Percentiles rank a stretch among this genome's conserved stretches.
Conservation (phyloP, 176 grass and related monocot genomes). For the Bolboschoenus planiculmis region DNA sequence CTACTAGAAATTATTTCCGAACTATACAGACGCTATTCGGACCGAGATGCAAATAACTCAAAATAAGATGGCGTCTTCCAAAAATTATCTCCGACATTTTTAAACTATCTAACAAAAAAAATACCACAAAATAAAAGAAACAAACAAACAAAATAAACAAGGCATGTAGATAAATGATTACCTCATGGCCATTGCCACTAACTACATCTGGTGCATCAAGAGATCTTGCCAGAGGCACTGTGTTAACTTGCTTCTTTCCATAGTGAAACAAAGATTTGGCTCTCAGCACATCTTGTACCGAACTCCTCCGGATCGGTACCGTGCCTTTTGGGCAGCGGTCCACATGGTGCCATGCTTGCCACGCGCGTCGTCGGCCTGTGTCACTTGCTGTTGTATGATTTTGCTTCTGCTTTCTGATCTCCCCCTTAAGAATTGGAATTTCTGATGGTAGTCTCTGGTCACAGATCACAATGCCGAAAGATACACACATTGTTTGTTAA, state of each 20-base stretch:
- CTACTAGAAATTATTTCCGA: neutral
- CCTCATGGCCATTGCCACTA: slow-evolving; percentile 94
- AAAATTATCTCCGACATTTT: neutral
- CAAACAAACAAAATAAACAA: neutral
- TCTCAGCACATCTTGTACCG: slow-evolving; percentile 57
- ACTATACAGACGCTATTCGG: neutral
- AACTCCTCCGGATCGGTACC: slow-evolving; percentile 60
- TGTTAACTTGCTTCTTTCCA: slow-evolving; percentile 48
- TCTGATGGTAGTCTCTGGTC: slow-evolving; percentile 22
- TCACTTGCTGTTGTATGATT: neutral
- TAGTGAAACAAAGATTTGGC: slow-evolving; percentile 62
- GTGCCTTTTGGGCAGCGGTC: slow-evolving; percentile 65
- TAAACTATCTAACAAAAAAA: neutral
- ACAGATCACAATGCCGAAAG: neutral
- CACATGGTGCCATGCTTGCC: slow-evolving; percentile 82
- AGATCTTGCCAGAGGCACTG: slow-evolving; percentile 23
- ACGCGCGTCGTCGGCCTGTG: slow-evolving; percentile 20
- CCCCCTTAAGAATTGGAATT: slow-evolving; percentile 24
- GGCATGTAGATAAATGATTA: slow-evolving; percentile 6
- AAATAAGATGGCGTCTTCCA: neutral
- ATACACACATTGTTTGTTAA: neutral
- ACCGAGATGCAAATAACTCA: neutral
- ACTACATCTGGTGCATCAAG: slow-evolving; percentile 58
- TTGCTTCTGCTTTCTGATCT: neutral
- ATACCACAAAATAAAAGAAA: too few species aligned